phyloP scores from a whole-genome alignment of 179 eudicot species.

The Dionaea muscipula region DNA sequence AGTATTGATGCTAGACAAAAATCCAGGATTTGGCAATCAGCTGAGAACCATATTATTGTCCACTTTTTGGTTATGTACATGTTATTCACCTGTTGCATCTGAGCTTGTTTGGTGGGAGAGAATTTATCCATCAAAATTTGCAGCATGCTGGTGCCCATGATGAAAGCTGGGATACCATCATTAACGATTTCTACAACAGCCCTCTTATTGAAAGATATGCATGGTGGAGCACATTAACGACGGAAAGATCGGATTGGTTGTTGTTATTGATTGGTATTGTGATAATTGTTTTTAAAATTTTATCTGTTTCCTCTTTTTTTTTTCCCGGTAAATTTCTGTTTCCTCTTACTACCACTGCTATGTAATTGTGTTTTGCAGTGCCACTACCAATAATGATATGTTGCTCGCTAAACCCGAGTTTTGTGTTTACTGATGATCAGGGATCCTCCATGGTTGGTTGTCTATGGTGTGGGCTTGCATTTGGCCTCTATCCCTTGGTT shows the following conservation, averaged over 20 bases:
- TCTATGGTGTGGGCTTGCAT: not conserved
- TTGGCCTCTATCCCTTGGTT: not conserved
- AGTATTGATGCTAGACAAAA: too few species aligned
- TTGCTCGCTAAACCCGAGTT: conserved; percentile 63
- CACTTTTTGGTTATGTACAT: not conserved
- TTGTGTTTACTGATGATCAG: conserved; percentile 25
- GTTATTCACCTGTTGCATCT: not conserved
- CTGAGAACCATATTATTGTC: not conserved
- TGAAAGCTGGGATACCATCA: conserved; percentile 76
- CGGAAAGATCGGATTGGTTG: too few species aligned
- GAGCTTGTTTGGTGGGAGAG: not conserved
- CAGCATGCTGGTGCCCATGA: conserved; percentile 96
- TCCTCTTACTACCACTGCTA: conserved; percentile 1
- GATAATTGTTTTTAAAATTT: too few species aligned
- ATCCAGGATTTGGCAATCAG: too few species aligned
- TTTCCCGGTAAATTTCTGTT: too few species aligned
- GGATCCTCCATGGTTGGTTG: conserved; percentile 85
- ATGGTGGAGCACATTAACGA: not conserved
- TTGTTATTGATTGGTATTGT: too few species aligned
- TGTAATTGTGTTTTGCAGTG: conserved; percentile 36
- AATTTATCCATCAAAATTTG: conserved; percentile 4
- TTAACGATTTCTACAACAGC: conserved; percentile 70
- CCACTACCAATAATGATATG: conserved; percentile 73
- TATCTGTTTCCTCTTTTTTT: too few species aligned
- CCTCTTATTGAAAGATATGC: conserved; percentile 84